Percentiles rank a stretch among this genome's conserved stretches.
Conservation (phyloP, 176 grass and related monocot genomes). For the Paspalum vaginatum region DNA sequence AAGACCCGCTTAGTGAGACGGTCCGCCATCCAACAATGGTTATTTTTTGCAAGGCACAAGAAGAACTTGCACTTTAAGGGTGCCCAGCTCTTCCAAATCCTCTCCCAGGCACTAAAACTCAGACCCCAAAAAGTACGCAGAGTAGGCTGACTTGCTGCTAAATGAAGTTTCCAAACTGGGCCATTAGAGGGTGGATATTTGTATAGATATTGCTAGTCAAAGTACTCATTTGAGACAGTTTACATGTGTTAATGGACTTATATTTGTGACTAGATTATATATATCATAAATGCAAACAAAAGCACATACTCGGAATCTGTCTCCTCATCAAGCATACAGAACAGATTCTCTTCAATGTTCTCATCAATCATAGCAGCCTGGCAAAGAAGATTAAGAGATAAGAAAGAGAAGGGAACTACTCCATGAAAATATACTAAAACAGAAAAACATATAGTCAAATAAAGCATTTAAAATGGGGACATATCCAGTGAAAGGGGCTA, state of each 20-base stretch:
- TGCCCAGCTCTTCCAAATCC: too few species aligned
- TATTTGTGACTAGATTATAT: not conserved
- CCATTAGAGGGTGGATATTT: too few species aligned
- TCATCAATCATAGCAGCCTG: conserved; percentile 79
- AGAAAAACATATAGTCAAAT: not conserved
- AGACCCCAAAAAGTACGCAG: too few species aligned
- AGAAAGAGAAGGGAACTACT: conserved; percentile 6
- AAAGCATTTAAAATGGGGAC: not conserved
- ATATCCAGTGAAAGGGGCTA: not conserved
- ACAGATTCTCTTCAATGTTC: conserved; percentile 95
- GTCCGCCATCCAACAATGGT: too few species aligned
- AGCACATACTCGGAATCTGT: conserved; percentile 91
- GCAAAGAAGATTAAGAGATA: conserved; percentile 40
- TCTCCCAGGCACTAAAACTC: too few species aligned
- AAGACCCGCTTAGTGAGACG: too few species aligned
- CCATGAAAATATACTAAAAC: not conserved
- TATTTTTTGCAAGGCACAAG: too few species aligned
- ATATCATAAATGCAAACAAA: conserved; percentile 27
- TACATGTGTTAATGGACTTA: not conserved
- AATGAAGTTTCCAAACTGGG: too few species aligned
- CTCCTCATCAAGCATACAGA: conserved; percentile 98
- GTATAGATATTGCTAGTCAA: not conserved
- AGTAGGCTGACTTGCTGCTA: too few species aligned
- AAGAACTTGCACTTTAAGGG: too few species aligned
- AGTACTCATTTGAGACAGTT: not conserved